Evolutionary conservation across 306 rosid species (phyloP), one percentile per base, ranked within the genome.

Genomic region (Luffa aegyptiaca): DNA sequence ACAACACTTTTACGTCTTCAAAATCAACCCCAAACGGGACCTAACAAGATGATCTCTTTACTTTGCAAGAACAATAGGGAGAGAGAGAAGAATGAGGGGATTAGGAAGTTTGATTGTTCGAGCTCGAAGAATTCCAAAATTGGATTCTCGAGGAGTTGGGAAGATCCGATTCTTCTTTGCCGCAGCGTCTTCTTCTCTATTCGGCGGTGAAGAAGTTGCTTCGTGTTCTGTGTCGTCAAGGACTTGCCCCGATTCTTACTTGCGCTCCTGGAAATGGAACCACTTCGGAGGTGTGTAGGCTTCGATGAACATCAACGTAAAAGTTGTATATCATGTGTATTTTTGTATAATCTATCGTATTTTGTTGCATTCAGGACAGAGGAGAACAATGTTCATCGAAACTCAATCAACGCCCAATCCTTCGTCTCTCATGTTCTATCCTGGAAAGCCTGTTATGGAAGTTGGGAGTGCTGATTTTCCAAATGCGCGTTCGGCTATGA

Each of bases 391-490:
- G 91, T 90, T 90, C 75, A 90, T 88, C 35, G 88, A 90, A 81
- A 90, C 92, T 51, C 92, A 90, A 81, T 83, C 92, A 5, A 90
- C 94, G 35, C 91, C 94, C 2, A 90, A 90, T 70, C 94, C 94
- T 21, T 84, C 88, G 5, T 90, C 94, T 73, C 86, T 90, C 48
- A 90, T 88, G 94, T 88, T 88, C 62, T 81, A 90, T 58, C 94
- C 92, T 0, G 92, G 92, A 80, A 87, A 85, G 83, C 83, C 92
- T 35, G 90, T 95, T 48, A 95, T 95, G 99, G 96, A 95, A 59
- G 91, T 91, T 82, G 99, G 99, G 6, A 95, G 99, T 77, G 83
- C 99, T 33, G 99, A 95, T 75, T 95, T 95, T 77, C 97, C 99
- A 0, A 93, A 93, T 83, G 85, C 96, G 16, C 97, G 99, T 46